Conservation (phyloP, 345 rosid species). For the Microthlaspi erraticum region DNA sequence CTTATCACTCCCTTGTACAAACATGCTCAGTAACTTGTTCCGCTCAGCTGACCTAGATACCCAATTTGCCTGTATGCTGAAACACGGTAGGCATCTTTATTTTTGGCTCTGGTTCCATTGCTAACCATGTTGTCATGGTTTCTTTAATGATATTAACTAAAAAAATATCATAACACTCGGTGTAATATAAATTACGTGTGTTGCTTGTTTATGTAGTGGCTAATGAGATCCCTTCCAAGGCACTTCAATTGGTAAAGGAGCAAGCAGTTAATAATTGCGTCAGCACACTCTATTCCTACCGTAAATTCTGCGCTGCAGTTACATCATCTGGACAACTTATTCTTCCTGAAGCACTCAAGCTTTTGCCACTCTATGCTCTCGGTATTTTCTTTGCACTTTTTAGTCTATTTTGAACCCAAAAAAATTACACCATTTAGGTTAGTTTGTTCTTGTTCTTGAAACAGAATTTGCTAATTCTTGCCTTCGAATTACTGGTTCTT, state of each 20-base stretch:
- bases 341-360: conserved; percentile 98
- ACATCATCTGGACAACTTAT: conserved; percentile 94
- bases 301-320: conserved; percentile 95
- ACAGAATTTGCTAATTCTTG: conserved; percentile 11
- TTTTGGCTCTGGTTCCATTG: conserved; percentile 10
- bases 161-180: background rate
- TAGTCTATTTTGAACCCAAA: background rate
- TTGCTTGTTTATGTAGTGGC: conserved; percentile 57
- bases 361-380: conserved; percentile 86
- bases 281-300: conserved; percentile 79
- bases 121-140: conserved; percentile 11
- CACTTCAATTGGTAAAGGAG: conserved; percentile 68
- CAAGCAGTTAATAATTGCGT: conserved; percentile 74
- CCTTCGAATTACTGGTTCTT: background rate
- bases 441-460: conserved; percentile 21
- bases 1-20: conserved; percentile 92
- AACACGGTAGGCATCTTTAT: conserved; percentile 67
- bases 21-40: conserved; percentile 82
- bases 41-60: conserved; percentile 97
- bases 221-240: conserved; percentile 69
- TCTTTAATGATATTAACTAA: background rate
- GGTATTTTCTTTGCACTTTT: conserved; percentile 56
- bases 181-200: conserved; percentile 21
- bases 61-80: conserved; percentile 90
- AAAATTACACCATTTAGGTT: background rate